A percentile compares a stretch with the other conserved stretches of the same genome.
These are phyloP conservation scores for Rhododendron griersonianum DNA, from an alignment of 148 eudicot species.

Conservation along the genomic window DNA sequence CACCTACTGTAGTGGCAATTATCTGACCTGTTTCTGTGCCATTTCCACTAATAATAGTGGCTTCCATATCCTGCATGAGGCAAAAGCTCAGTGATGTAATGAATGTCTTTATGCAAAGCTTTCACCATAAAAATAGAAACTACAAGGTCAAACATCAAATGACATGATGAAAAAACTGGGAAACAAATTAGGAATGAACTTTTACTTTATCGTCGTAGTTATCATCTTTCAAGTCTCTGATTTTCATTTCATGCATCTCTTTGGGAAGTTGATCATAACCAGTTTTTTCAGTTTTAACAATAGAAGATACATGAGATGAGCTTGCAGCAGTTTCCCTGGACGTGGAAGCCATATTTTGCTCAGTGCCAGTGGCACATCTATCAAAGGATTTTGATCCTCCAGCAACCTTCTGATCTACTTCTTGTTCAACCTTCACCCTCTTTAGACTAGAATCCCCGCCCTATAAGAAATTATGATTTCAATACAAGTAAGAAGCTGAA, in stretches of 20 bases:
- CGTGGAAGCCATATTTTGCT: constrained; percentile 31
- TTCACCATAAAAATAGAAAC: not conserved
- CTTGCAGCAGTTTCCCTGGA: constrained; percentile 37
- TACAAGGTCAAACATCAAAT: not conserved
- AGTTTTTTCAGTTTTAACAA: constrained; percentile 26
- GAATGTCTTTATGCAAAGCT: not conserved
- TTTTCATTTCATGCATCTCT: constrained; percentile 69
- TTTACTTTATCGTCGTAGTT: constrained; percentile 38
- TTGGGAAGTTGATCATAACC: constrained; percentile 57
- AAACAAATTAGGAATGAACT: not conserved
- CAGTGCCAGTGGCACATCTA: constrained; percentile 28
- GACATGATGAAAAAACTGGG: not conserved
- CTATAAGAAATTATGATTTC: constrained; percentile 25
- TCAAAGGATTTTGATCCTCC: constrained; percentile 30
- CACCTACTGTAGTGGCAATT: constrained; percentile 64
- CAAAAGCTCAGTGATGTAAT: not conserved
- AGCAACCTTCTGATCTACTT: constrained; percentile 19
- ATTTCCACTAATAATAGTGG: constrained; percentile 58
- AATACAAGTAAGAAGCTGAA: not conserved
- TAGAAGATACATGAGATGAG: constrained; percentile 34
- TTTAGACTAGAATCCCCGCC: constrained; percentile 54
- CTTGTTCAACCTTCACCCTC: constrained; percentile 57
- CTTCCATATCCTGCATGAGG: constrained; percentile 53
- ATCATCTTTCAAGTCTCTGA: constrained; percentile 44
- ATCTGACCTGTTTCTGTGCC: constrained; percentile 90